Conservation (phyloP, 768 basidiomycete species). For the Leccinum aurantiacum region DNA sequence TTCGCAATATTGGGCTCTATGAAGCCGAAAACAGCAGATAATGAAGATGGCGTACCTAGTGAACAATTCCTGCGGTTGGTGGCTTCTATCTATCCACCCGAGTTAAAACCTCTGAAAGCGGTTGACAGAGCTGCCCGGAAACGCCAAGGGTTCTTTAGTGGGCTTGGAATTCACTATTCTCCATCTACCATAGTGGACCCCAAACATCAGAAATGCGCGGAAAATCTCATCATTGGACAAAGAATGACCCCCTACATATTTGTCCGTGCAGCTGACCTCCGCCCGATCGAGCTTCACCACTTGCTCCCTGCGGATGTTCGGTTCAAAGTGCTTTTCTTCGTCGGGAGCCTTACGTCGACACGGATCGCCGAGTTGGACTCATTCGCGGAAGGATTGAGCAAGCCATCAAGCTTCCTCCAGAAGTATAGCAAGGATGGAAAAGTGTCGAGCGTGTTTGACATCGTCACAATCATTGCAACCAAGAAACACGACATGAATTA, state of each 20-base stretch:
- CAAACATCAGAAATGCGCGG: too few species aligned
- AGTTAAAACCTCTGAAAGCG: too few species aligned
- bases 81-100: too few species aligned
- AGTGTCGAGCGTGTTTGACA: neutral
- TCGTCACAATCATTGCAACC: neutral
- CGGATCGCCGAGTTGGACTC: neutral
- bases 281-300: neutral
- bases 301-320: neutral
- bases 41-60: neutral
- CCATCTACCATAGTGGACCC: too few species aligned
- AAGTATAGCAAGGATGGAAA: neutral
- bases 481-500: neutral
- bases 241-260: too few species aligned
- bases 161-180: neutral
- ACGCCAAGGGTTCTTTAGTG: neutral
- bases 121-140: neutral
- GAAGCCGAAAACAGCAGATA: neutral
- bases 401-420: neutral
- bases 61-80: neutral
- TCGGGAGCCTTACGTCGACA: neutral
- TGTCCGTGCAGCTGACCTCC: neutral
- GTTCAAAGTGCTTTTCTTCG: neutral
- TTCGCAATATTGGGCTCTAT: neutral
- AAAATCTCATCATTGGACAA: too few species aligned
- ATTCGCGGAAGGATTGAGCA: neutral